Evolutionary conservation across 2,329 filamentous ascomycete genomes (phyloP), one percentile per base, ranked within the genome.

Genomic region (Ophiobolus disseminans): DNA sequence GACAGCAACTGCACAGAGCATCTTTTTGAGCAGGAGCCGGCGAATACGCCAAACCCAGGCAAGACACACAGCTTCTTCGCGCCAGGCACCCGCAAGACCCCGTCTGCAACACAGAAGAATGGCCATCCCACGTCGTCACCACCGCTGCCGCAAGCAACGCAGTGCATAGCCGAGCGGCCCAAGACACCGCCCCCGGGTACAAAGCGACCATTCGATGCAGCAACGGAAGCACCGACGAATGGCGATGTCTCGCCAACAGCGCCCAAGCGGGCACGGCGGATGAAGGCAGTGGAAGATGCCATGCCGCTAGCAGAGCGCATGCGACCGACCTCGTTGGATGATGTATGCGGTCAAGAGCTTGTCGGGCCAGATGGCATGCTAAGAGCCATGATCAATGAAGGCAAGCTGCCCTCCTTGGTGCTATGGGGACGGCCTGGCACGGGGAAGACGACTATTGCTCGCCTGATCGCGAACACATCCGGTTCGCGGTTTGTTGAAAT

Each of bases 241-340:
- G 66, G 54, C 44, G 60, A 64, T 8, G 54, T 47, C 56, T 73
- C 39, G 58, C 73, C 43, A 76, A 76, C 20, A 74, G 79, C 11
- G 64, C 78, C 7, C 58, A 87, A 86, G 66, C 77, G 81, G 11
- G 91, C 60, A 23, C 90, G 74, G 35, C 51, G 56, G 83, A 73
- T 61, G 20, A 83, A 77, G 67, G 80, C 82, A 1, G 78, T 86
- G 26, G 83, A 86, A 48, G 85, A 86, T 63, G 85, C 86, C 1
- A 91, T 91, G 7, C 94, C 94, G 0, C 79, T 99, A 14, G 92
- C 94, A 2, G 94, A 99, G 74, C 88, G 93, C 22, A 96, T 97
- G 91, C 86, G 94, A 3, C 94, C 94, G 1, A 81, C 80, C 46
- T 89, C 82, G 0, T 81, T 99, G 6, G 90, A 97, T 65, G 87